These are phyloP conservation scores for Termitomyces sp. DNA, from an alignment of 768 basidiomycete genomes.

Conservation along the genomic window DNA sequence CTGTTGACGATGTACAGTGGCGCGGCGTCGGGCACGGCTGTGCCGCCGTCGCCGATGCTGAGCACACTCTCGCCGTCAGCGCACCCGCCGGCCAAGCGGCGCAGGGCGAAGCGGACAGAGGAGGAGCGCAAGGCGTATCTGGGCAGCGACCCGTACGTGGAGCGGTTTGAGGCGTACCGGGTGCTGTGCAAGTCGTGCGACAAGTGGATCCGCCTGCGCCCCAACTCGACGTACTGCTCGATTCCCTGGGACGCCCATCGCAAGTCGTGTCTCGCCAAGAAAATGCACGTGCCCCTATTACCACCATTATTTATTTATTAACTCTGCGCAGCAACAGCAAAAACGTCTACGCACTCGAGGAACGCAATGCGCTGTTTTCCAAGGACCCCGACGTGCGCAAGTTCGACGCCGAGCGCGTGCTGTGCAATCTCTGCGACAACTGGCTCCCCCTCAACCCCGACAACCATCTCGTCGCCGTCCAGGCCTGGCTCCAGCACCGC, in stretches of 20 bases:
- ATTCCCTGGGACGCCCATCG: slow-evolving; percentile 87
- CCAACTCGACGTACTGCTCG: slow-evolving; percentile 85
- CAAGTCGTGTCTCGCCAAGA: slow-evolving; percentile 79
- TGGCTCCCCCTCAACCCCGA: slow-evolving; percentile 64
- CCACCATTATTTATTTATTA: slow-evolving; percentile 5
- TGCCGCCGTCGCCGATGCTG: slow-evolving; percentile 1
- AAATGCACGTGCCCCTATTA: slow-evolving; percentile 48
- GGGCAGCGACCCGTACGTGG: slow-evolving; percentile 70
- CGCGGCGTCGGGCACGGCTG: not conserved
- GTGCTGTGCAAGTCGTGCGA: slow-evolving; percentile 79
- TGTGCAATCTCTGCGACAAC: slow-evolving; percentile 65
- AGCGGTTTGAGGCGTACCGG: slow-evolving; percentile 77
- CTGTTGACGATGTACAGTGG: not conserved
- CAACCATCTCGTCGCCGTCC: slow-evolving; percentile 58
- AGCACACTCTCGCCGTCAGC: slow-evolving; percentile 17
- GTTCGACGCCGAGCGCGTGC: slow-evolving; percentile 68
- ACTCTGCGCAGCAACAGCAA: slow-evolving; percentile 32
- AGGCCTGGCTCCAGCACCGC: slow-evolving; percentile 65
- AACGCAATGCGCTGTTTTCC: slow-evolving; percentile 54
- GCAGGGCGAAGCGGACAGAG: slow-evolving; percentile 73
- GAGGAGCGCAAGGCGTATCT: slow-evolving; percentile 74
- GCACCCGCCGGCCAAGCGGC: slow-evolving; percentile 52
- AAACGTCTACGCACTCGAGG: slow-evolving; percentile 57
- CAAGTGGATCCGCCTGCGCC: slow-evolving; percentile 83
- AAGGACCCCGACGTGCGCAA: slow-evolving; percentile 73